These are phyloP conservation scores for Taphrina confusa DNA, from an alignment of 1,139 yeast species.

Conservation along the genomic window DNA sequence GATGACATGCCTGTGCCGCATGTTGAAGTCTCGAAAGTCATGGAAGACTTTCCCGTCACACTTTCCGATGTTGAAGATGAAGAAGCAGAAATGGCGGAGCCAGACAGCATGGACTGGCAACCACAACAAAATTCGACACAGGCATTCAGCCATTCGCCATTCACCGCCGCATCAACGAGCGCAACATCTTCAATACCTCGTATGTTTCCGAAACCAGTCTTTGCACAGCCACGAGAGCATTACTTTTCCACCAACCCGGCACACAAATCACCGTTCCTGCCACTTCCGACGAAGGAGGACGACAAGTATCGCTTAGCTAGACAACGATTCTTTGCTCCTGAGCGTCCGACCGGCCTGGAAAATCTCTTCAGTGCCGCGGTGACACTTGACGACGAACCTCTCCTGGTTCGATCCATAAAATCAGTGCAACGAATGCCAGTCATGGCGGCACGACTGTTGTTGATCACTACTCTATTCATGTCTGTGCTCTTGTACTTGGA, in stretches of 20 bases:
- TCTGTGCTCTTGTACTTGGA: neutral
- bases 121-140: slow-evolving; percentile 9
- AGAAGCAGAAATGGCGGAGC: neutral
- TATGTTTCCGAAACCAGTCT: slow-evolving; percentile 18
- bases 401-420: slow-evolving; percentile 35
- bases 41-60: neutral
- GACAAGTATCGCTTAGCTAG: slow-evolving; percentile 16
- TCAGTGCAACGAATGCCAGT: slow-evolving; percentile 1
- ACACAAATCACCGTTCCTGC: neutral
- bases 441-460: neutral
- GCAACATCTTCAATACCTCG: neutral
- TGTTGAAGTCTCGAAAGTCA: neutral
- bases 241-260: slow-evolving; percentile 11
- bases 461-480: neutral
- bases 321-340: slow-evolving; percentile 37
- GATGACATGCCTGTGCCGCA: neutral
- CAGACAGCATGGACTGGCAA: slow-evolving; percentile 33
- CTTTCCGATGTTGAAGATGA: neutral
- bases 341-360: slow-evolving; percentile 37
- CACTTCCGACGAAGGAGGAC: neutral
- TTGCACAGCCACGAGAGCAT: slow-evolving; percentile 15
- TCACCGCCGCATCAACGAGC: neutral
- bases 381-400: slow-evolving; percentile 37
- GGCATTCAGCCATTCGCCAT: neutral
- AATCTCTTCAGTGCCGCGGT: slow-evolving; percentile 34